Evolutionary conservation across 176 grass and related monocot genomes (phyloP), one percentile per base, ranked within the genome.

Genomic region (Paspalum notatum): DNA sequence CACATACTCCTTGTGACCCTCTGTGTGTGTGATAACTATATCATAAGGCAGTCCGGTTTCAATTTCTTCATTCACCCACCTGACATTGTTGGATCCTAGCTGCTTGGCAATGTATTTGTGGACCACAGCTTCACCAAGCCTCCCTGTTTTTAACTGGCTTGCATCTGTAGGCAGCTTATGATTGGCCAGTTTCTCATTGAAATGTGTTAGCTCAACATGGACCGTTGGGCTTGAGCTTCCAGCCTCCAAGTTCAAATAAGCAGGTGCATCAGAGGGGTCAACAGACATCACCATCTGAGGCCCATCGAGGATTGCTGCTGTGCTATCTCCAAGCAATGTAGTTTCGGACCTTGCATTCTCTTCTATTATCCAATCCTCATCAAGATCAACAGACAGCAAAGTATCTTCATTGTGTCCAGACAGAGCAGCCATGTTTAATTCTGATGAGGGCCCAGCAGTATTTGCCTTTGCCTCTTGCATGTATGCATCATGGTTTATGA

Each of bases 11-110:
- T n/a, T 89, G 17, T 32, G 53, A 42, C 83, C 80, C 49, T 52
- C 66, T 9, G 61, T 32, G 8, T 75, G 71, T 6, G 85, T 86
- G 55, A 95, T 84, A 44, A 91, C 86, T 72, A 98, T 12, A 83
- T 98, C 92, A 39, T 98, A 98, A 56, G 90, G 96, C 14, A 91
- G 85, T 13, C 95, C 95, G 1, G 84, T 89, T 75, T 98, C 95
- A 62, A 48, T 89, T 60, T 79, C 78, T 55, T 85, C 57, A 82
- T 98, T 98, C 49, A 98, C 88, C 92, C 96, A 98, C 56, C 62
- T 93, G 49, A 95, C 92, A 59, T 61, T 91, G 41, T 51, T 52
- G 43, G 82, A 48, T 20, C 96, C 96, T 27, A 91, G 66, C 50
- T 63, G 86, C 25, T 81, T 66, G 53, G 68, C 52, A 59, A 98